Evolutionary conservation across 306 rosid genomes (phyloP), one percentile per base, ranked within the genome.

Genomic region (Urtica urens): DNA sequence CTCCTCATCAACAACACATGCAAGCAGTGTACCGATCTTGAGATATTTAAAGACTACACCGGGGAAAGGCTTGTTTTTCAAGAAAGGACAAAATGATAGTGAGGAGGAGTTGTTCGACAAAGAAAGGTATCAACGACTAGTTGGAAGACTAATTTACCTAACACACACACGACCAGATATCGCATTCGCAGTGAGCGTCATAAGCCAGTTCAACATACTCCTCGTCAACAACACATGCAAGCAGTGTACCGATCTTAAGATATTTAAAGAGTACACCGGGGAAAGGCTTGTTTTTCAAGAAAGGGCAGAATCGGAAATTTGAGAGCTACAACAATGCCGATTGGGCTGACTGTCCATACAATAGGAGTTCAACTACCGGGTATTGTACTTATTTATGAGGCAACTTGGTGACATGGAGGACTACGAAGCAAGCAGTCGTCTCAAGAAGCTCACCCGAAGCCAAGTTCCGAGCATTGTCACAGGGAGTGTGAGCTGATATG

Each of bases 401-500:
- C 10, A 34, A 34, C n/a, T 7, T 34, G 10, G 39, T 34, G 10
- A 1, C 39, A 9, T 34, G 39, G 39, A 0, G 2, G 10, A 34
- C 14, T 15, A 34, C 10, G 10, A 34, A 34, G n/a, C 39, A 34
- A 34, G 2, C 10, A 9, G 39, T 34, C n/a, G 39, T 34, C n/a
- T 12, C 2, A 2, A 3, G 10, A 7, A 34, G 10, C 10, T 9
- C 14, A 9, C 14, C 7, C 2, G 39, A 34, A 34, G 10, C 39
- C 2, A 1, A 34, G 10, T 34, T 34, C 39, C 3, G 7, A 3
- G 5, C 39, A 8, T 2, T 34, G 3, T 12, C 39, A 9, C 24
- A 53, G 38, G 49, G 29, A 58, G 62, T 69, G 37, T 33, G 20
- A 68, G 66, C n/a, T n/a, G n/a, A n/a, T n/a, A n/a, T n/a, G n/a